Conservation (phyloP, 208 protist genomes). For the Leishmania tarentolae region DNA sequence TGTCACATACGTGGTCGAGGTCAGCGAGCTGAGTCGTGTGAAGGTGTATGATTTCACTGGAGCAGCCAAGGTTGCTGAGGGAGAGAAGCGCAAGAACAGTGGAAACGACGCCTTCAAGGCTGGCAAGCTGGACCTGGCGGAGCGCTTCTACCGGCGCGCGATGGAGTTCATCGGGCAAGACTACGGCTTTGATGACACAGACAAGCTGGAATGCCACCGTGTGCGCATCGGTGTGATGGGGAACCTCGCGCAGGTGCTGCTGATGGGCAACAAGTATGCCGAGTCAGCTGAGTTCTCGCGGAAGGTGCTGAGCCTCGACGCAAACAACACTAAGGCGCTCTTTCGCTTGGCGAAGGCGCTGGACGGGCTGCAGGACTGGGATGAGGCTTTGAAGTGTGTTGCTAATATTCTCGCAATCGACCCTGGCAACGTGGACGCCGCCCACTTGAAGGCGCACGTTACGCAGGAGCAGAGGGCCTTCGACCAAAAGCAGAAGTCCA, state of each 20-base stretch:
- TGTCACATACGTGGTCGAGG: slow-evolving; percentile 69
- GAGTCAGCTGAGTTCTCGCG: slow-evolving; percentile 60
- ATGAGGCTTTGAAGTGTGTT: slow-evolving; percentile 47
- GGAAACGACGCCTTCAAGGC: slow-evolving; percentile 85
- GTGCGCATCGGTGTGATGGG: slow-evolving; percentile 56
- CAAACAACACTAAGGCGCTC: slow-evolving; percentile 69
- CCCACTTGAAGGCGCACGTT: slow-evolving; percentile 46
- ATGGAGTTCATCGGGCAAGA: slow-evolving; percentile 86
- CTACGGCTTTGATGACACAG: slow-evolving; percentile 57
- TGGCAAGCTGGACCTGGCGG: slow-evolving; percentile 60
- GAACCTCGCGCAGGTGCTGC: slow-evolving; percentile 84
- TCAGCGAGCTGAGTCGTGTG: slow-evolving; percentile 58
- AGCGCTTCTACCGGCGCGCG: slow-evolving; percentile 83
- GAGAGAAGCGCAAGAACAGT: slow-evolving; percentile 63
- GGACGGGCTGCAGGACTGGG: slow-evolving; percentile 71
- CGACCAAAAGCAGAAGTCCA: slow-evolving; percentile 75
- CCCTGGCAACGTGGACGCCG: slow-evolving; percentile 65
- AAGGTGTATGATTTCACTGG: slow-evolving; percentile 76
- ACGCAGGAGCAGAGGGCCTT: slow-evolving; percentile 56
- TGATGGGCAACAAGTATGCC: slow-evolving; percentile 44
- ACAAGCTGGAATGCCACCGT: slow-evolving; percentile 56
- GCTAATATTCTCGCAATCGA: slow-evolving; percentile 59
- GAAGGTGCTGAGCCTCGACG: slow-evolving; percentile 66
- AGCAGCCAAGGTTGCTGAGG: slow-evolving; percentile 63
- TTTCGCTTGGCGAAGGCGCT: slow-evolving; percentile 77